Percentiles rank a stretch among this genome's conserved stretches.
Evolutionary conservation across 352 stramenopile species (phyloP).

Genomic region (Nothophytophthora sp.): DNA sequence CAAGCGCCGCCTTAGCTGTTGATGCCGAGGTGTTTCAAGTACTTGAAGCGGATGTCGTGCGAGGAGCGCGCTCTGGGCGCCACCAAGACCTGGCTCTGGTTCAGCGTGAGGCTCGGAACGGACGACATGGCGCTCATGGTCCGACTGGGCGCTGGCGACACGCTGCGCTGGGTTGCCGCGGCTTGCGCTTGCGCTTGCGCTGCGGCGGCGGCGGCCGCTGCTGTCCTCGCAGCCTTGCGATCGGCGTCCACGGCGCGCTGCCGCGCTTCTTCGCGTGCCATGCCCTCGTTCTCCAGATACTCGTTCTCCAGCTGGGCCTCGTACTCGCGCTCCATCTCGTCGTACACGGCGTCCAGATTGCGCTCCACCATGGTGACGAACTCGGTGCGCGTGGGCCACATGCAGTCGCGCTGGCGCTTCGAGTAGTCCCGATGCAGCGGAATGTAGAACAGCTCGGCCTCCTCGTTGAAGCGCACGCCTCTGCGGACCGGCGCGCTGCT

Average conservation of each 20-base stretch:
- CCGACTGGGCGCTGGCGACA: slow-evolving; percentile 38
- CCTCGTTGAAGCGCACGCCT: slow-evolving; percentile 71
- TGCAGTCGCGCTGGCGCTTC: slow-evolving; percentile 82
- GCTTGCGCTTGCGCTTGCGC: slow-evolving; percentile 30
- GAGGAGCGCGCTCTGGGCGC: slow-evolving; percentile 67
- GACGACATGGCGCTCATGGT: slow-evolving; percentile 29
- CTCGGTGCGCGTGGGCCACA: slow-evolving; percentile 84
- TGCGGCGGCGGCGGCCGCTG: too few relatives aligned
- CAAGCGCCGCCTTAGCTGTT: slow-evolving; percentile 61
- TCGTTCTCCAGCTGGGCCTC: slow-evolving; percentile 70
- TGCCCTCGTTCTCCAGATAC: slow-evolving; percentile 67
- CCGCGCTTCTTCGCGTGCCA: slow-evolving; percentile 63
- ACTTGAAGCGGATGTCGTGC: slow-evolving; percentile 86
- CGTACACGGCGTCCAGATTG: slow-evolving; percentile 85
- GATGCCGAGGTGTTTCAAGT: slow-evolving; percentile 87
- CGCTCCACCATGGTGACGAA: slow-evolving; percentile 90
- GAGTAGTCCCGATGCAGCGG: slow-evolving; percentile 83
- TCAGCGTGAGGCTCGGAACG: slow-evolving; percentile 47
- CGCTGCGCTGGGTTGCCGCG: slow-evolving; percentile 21
- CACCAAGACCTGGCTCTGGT: slow-evolving; percentile 72
- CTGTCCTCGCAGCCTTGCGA: slow-evolving; percentile 18
- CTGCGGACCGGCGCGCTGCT: slow-evolving; percentile 12
- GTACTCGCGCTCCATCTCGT: slow-evolving; percentile 88
- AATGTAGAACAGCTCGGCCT: slow-evolving; percentile 88
- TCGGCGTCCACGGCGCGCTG: slow-evolving; percentile 50